A percentile compares a stretch with the other conserved stretches of the same genome.
phyloP scores from a whole-genome alignment of 208 protist genomes.

The Crithidia expoeki region DNA sequence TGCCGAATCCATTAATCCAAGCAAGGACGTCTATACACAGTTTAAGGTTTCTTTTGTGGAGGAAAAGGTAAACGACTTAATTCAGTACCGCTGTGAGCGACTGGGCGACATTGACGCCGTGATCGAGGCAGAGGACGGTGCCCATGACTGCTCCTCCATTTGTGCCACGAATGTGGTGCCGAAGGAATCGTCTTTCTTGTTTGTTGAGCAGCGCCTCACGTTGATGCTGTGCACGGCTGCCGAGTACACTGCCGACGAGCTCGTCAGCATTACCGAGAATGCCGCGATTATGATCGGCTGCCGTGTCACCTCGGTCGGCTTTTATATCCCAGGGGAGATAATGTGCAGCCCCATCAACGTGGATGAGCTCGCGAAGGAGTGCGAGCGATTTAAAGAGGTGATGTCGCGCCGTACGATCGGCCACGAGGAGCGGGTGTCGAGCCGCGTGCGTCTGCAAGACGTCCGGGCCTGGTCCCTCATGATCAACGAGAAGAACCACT shows the following conservation, averaged over 20 bases:
- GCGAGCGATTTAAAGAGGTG: not conserved
- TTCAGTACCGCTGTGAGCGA: constrained; percentile 68
- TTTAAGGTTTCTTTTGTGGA: constrained; percentile 72
- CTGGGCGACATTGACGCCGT: constrained; percentile 57
- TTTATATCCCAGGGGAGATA: constrained; percentile 35
- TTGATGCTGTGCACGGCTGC: constrained; percentile 43
- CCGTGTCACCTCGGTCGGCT: constrained; percentile 40
- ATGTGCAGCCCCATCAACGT: constrained; percentile 20
- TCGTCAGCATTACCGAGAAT: constrained; percentile 38
- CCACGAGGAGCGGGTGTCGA: constrained; percentile 39
- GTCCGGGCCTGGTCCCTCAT: constrained; percentile 64
- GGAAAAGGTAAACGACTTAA: constrained; percentile 43
- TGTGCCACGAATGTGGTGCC: constrained; percentile 48
- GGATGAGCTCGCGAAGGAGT: constrained; percentile 10
- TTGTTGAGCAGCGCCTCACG: constrained; percentile 52
- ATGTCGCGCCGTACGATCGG: constrained; percentile 34
- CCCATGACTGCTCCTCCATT: constrained; percentile 48
- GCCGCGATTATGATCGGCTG: constrained; percentile 44
- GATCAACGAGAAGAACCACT: constrained; percentile 54
- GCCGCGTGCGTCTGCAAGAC: constrained; percentile 44
- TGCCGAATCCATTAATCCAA: constrained; percentile 33
- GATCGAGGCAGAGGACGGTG: constrained; percentile 52
- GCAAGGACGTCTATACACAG: constrained; percentile 37
- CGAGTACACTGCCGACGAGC: constrained; percentile 30
- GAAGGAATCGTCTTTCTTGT: constrained; percentile 45